Evolutionary conservation across 352 stramenopile species (phyloP), one percentile per base, ranked within the genome.

Genomic region (Phytophthora quininea): DNA sequence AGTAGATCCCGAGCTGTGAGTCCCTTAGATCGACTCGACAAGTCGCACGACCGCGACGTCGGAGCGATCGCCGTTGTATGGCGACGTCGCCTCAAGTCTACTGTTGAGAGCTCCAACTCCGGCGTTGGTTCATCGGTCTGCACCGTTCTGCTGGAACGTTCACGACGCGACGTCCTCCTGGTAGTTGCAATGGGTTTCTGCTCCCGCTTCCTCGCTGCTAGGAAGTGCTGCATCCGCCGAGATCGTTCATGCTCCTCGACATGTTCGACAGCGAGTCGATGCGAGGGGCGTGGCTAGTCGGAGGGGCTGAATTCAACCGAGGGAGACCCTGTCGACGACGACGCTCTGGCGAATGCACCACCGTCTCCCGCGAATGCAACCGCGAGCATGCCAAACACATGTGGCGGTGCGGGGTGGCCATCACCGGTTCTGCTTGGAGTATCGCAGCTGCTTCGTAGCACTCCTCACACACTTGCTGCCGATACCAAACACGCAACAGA

Each of bases 391-490:
- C 37, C 4, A 70, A 40, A 54, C 71, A 78, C 38, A 48, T 45
- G 53, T 75, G 71, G 14, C 64, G 62, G 49, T 75, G 66, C 15
- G 37, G 65, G 4, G 14, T 15, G 3, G 49, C 30, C 1, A 33
- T 24, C 27, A 37, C 40, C 4, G 42, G n/a, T 30, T 74, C 38
- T 31, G 58, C 27, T 50, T 58, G 33, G 11, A 55, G 14, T 40
- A 64, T 52, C 46, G 45, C 64, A 11, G 55, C 58, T 40, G 54
- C 43, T 4, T 52, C 33, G 47, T 54, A 71, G 33, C 71, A 75
- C 19, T 69, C 58, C 33, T 73, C 54, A 48, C 71, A 75, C 4
- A 69, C 54, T 54, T 64, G 61, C 71, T 77, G 56, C 33, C 29
- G 40, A 32, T 24, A 54, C 2, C 32, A 54, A 29, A 64, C 12